Evolutionary conservation across 371 early-diverging fungal genomes (phyloP).

Genomic region (Capillidium rhysosporum): DNA sequence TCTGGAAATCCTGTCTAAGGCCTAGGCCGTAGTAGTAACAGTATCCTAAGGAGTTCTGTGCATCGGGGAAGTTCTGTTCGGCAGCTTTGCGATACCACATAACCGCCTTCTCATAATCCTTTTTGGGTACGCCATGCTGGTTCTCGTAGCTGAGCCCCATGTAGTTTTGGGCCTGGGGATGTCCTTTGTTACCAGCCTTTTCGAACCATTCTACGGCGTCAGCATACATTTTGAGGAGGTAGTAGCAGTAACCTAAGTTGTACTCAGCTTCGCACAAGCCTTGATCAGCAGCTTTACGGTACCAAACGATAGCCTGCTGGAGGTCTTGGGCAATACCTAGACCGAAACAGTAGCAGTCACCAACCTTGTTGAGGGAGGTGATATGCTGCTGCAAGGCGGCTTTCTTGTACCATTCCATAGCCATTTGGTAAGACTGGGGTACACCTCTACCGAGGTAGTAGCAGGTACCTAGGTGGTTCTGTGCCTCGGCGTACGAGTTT

Average conservation of each 20-base stretch:
- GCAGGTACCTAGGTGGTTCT: constrained; percentile 27
- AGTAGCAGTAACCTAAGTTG: constrained; percentile 48
- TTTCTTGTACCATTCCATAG: constrained; percentile 39
- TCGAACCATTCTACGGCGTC: constrained; percentile 53
- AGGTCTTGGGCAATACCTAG: constrained; percentile 36
- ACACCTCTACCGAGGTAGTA: constrained; percentile 34
- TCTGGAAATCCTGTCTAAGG: constrained; percentile 21
- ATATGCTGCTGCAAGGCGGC: constrained; percentile 34
- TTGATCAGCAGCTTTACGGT: constrained; percentile 9
- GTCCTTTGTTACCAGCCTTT: constrained; percentile 41
- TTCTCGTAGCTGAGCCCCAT: constrained; percentile 61
- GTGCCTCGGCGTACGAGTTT: constrained; percentile 35
- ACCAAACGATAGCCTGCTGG: constrained; percentile 35
- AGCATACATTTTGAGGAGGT: neutral
- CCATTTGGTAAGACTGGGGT: constrained; percentile 28
- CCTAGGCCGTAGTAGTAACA: constrained; percentile 60
- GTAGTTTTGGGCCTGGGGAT: constrained; percentile 59
- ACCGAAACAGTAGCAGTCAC: constrained; percentile 64
- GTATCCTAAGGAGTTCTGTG: constrained; percentile 54
- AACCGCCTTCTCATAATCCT: constrained; percentile 33
- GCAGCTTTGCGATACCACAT: constrained; percentile 50
- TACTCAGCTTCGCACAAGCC: constrained; percentile 59
- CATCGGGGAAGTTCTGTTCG: constrained; percentile 44
- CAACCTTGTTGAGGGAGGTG: constrained; percentile 60
- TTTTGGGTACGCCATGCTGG: constrained; percentile 38